Percentiles rank a stretch among this genome's conserved stretches.
Evolutionary conservation across 2,329 filamentous ascomycete genomes (phyloP).

Genomic region (Phialemoniopsis sp.): DNA sequence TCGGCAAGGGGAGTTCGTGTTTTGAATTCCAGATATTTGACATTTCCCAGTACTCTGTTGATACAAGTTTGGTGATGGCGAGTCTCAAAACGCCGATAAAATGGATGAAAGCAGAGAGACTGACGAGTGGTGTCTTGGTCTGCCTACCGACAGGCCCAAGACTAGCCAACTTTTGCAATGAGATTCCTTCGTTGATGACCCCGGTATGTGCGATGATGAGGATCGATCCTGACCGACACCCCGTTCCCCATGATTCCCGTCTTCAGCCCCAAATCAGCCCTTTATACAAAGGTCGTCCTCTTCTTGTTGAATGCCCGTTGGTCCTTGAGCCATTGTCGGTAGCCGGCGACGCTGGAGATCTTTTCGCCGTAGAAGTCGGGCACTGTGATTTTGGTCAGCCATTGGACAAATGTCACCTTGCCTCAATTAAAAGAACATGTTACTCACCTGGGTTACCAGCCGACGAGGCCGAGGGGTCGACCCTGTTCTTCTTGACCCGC

Average conservation of each 20-base stretch:
- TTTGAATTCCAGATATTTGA: too few species aligned
- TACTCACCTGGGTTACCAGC: constrained; percentile 73
- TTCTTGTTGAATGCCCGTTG: constrained; percentile 97
- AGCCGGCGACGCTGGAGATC: constrained; percentile 87
- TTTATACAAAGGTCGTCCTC: constrained; percentile 60
- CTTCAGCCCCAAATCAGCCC: constrained; percentile 2
- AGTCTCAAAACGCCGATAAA: neutral
- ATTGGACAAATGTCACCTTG: neutral
- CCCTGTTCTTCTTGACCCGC: constrained; percentile 85
- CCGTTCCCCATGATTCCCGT: too few species aligned
- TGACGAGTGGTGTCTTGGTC: too few species aligned
- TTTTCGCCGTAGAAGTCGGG: constrained; percentile 99
- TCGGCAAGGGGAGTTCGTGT: constrained; percentile 2
- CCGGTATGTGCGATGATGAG: too few species aligned
- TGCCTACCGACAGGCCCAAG: too few species aligned
- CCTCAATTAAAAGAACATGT: neutral
- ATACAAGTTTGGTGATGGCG: neutral
- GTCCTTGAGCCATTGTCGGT: constrained; percentile 95
- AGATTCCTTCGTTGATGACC: too few species aligned
- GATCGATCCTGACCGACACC: too few species aligned
- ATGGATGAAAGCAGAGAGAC: neutral
- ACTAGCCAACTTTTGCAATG: too few species aligned
- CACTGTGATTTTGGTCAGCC: constrained; percentile 40
- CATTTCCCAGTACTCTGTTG: too few species aligned
- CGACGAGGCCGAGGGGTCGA: constrained; percentile 85